A percentile compares a stretch with the other conserved stretches of the same genome.
Conservation (phyloP, 2,329 filamentous ascomycete genomes). For the Aureobasidium sp. region DNA sequence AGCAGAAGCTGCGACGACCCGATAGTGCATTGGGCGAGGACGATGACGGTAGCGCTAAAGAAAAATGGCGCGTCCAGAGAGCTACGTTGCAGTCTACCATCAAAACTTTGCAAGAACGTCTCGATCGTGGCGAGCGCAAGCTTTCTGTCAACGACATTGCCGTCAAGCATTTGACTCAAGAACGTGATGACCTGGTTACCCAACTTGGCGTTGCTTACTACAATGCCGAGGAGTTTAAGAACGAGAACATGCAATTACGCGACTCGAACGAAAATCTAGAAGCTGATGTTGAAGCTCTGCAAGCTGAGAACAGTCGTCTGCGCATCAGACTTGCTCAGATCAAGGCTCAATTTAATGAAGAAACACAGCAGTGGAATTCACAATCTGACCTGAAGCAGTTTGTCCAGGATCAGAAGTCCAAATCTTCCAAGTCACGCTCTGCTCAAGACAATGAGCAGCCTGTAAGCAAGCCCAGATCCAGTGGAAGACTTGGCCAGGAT, state of each 20-base stretch:
- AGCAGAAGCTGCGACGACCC: constrained; percentile 33
- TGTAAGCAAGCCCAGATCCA: neutral
- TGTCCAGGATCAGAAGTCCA: neutral
- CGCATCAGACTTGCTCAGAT: constrained; percentile 32
- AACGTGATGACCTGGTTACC: constrained; percentile 58
- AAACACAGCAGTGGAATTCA: constrained; percentile 19
- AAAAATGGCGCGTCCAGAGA: constrained; percentile 36
- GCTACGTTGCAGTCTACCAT: constrained; percentile 54
- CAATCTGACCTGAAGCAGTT: constrained; percentile 14
- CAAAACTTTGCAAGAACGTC: constrained; percentile 51
- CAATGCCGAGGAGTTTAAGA: constrained; percentile 54
- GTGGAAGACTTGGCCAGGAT: constrained; percentile 14
- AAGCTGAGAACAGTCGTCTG: constrained; percentile 35
- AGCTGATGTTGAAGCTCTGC: constrained; percentile 60
- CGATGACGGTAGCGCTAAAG: constrained; percentile 39
- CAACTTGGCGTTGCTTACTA: constrained; percentile 56
- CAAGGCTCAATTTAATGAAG: constrained; percentile 45
- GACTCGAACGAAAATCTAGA: constrained; percentile 90
- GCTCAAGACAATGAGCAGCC: neutral
- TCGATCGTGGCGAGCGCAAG: constrained; percentile 58
- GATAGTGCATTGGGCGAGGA: constrained; percentile 43
- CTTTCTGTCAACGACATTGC: constrained; percentile 56
- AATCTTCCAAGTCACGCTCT: neutral
- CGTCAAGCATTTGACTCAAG: constrained; percentile 54
- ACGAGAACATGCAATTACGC: constrained; percentile 51